Evolutionary conservation across 2,329 filamentous ascomycete genomes (phyloP).

Genomic region (Aspergillus puulaauensis): DNA sequence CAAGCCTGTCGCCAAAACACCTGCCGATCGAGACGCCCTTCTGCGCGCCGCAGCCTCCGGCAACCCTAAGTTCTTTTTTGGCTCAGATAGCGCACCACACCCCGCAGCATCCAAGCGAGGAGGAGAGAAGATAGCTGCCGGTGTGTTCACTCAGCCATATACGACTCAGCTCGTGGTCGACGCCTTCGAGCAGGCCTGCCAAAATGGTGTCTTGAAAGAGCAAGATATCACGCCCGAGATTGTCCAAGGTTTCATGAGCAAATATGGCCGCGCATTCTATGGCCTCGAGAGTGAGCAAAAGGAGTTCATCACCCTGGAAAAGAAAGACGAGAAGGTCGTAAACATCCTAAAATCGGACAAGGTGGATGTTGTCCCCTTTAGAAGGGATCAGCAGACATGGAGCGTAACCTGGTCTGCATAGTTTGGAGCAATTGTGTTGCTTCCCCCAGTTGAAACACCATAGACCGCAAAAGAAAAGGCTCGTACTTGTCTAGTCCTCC

Average conservation of each 20-base stretch:
- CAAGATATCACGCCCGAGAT: conserved; percentile 56
- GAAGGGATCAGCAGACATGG: conserved; percentile 57
- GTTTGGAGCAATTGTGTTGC: background rate
- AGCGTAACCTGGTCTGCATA: conserved; percentile 34
- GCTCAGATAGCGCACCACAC: conserved; percentile 71
- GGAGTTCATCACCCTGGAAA: conserved; percentile 57
- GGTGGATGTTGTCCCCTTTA: conserved; percentile 65
- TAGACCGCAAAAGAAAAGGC: background rate
- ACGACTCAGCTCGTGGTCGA: conserved; percentile 59
- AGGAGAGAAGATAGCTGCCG: conserved; percentile 52
- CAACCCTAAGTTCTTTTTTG: conserved; percentile 66
- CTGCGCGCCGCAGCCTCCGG: conserved; percentile 59
- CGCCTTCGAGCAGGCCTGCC: conserved; percentile 57
- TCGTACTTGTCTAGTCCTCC: conserved; percentile 10
- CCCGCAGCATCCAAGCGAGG: conserved; percentile 56
- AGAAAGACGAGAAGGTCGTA: conserved; percentile 55
- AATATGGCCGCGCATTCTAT: conserved; percentile 60
- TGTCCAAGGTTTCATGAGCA: conserved; percentile 58
- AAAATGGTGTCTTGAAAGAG: conserved; percentile 53
- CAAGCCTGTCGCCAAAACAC: conserved; percentile 72
- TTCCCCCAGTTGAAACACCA: background rate
- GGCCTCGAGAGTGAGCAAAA: conserved; percentile 48
- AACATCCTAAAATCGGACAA: conserved; percentile 56
- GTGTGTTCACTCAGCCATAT: conserved; percentile 64
- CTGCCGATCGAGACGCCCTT: conserved; percentile 70